Conservation (phyloP, 768 basidiomycete genomes). For the Termitomyces bulborhizus region DNA sequence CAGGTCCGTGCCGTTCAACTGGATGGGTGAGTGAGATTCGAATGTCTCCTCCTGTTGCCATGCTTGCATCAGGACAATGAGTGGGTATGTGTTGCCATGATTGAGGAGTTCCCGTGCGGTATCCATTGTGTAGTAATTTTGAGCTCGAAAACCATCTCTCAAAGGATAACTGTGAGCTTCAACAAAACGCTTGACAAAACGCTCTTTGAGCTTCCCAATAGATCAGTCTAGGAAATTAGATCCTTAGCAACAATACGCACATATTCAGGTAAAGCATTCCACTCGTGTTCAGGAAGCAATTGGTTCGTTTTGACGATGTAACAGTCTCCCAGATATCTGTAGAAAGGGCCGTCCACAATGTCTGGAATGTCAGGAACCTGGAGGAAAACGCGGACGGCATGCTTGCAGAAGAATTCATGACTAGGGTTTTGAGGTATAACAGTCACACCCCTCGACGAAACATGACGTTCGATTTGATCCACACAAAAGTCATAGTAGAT, state of each 20-base stretch:
- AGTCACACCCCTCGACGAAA: conserved; percentile 5
- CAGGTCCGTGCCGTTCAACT: background rate
- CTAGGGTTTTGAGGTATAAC: conserved; percentile 1
- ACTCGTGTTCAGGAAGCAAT: conserved; percentile 3
- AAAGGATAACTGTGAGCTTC: background rate
- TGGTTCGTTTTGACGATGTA: conserved; percentile 8
- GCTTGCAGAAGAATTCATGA: conserved; percentile 2
- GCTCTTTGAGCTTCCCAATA: conserved; percentile 7
- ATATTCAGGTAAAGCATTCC: conserved; percentile 3
- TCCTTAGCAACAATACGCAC: background rate
- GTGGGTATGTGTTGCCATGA: conserved; percentile 7
- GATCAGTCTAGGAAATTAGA: background rate
- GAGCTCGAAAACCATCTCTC: conserved; percentile 3
- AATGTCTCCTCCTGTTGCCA: background rate
- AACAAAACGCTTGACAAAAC: conserved; percentile 10
- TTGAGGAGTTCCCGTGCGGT: conserved; percentile 5
- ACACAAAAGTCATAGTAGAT: conserved; percentile 12
- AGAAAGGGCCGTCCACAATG: conserved; percentile 8
- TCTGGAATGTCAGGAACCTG: conserved; percentile 4
- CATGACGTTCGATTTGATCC: conserved; percentile 2
- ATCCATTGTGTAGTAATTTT: background rate
- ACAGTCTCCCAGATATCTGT: conserved; percentile 11
- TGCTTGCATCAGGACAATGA: conserved; percentile 6
- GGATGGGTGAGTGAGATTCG: background rate
- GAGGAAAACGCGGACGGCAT: conserved; percentile 14